Evolutionary conservation across 2,329 filamentous ascomycete genomes (phyloP).

Genomic region (Ophiostoma himal-ulmi): DNA sequence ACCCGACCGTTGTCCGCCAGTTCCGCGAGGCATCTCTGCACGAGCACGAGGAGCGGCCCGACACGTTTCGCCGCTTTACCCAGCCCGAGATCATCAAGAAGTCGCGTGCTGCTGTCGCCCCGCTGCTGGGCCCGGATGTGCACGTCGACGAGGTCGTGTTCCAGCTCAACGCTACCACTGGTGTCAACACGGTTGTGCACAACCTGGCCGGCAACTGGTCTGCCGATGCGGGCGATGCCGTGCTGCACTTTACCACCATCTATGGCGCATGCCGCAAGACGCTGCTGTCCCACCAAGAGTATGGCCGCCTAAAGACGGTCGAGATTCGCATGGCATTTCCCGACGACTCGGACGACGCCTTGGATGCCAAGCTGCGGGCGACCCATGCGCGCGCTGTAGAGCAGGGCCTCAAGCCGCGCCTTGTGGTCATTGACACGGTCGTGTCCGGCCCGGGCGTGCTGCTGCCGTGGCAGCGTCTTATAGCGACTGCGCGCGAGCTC

Average conservation of each 20-base stretch:
- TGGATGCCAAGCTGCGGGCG: constrained; percentile 6
- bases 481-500: background rate
- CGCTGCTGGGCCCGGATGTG: constrained; percentile 46
- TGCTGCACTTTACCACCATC: constrained; percentile 4
- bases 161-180: constrained; percentile 65
- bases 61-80: constrained; percentile 58
- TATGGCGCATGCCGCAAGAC: constrained; percentile 9
- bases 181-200: constrained; percentile 59
- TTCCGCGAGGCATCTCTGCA: constrained; percentile 50
- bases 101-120: constrained; percentile 52
- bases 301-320: background rate
- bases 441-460: background rate
- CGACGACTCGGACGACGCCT: background rate
- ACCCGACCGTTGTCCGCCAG: constrained; percentile 51
- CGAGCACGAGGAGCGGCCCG: constrained; percentile 54
- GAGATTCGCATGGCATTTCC: background rate
- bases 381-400: background rate
- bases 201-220: constrained; percentile 42
- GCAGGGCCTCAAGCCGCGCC: background rate
- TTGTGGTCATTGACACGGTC: background rate
- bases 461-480: background rate
- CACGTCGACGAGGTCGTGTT: constrained; percentile 54
- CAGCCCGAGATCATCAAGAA: constrained; percentile 50
- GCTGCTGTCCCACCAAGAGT: background rate
- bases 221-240: constrained; percentile 14